Evolutionary conservation across 2,329 filamentous ascomycete genomes (phyloP).

Genomic region (Pseudogymnoascus verrucosus): DNA sequence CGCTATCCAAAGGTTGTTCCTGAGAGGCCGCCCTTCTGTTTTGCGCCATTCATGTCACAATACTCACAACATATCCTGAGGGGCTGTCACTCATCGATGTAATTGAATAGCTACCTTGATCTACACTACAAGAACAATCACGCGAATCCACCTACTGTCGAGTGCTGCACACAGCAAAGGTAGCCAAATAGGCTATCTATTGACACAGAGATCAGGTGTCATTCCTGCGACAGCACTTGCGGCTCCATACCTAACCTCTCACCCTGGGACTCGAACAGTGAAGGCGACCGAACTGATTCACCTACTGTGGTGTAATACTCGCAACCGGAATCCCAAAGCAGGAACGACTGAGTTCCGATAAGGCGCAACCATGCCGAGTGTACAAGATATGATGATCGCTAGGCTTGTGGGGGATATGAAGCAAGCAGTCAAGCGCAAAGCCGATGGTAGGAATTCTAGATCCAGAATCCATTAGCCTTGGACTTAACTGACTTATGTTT

Average conservation of each 20-base stretch:
- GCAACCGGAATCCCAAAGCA: not conserved
- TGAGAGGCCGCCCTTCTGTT: not conserved
- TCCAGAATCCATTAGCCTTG: slow-evolving; percentile 15
- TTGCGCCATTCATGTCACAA: slow-evolving; percentile 5
- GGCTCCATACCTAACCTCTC: not conserved
- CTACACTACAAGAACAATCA: not conserved
- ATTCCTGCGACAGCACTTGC: not conserved
- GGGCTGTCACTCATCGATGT: not conserved
- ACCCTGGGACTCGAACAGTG: not conserved
- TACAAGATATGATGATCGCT: not conserved
- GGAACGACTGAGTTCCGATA: not conserved
- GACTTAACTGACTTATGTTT: slow-evolving; percentile 13
- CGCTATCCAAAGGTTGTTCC: slow-evolving; percentile 6
- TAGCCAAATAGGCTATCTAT: not conserved
- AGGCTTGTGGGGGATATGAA: slow-evolving; percentile 47
- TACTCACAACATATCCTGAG: slow-evolving; percentile 5
- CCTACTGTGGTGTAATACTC: not conserved
- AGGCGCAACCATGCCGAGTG: not conserved
- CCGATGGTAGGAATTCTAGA: slow-evolving; percentile 42
- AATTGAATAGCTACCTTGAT: not conserved
- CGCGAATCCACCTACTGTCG: not conserved
- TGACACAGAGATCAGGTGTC: not conserved
- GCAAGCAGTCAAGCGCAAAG: slow-evolving; percentile 56
- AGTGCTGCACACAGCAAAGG: not conserved
- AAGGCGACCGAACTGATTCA: not conserved